Percentiles rank a stretch among this genome's conserved stretches.
Conservation (phyloP, 805 yeast genomes). For the Debaryomyces hansenii region DNA sequence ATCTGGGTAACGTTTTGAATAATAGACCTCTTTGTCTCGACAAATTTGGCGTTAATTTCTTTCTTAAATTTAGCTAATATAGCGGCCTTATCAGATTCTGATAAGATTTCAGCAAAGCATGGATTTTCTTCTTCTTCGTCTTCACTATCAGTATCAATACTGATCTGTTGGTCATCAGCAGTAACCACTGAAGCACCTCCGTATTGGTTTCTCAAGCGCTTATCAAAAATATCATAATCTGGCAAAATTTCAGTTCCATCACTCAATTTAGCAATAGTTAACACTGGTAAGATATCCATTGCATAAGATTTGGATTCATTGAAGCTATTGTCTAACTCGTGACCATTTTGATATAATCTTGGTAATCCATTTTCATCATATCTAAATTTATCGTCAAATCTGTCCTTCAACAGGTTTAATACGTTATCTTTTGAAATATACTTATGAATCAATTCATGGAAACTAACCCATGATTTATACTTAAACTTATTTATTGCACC, state of each 20-base stretch:
- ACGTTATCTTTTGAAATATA: slow-evolving; percentile 66
- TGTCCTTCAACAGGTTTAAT: slow-evolving; percentile 65
- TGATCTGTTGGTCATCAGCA: slow-evolving; percentile 19
- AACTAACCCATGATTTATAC: slow-evolving; percentile 62
- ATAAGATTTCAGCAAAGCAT: slow-evolving; percentile 57
- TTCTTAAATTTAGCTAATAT: slow-evolving; percentile 63
- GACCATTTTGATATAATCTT: slow-evolving; percentile 69
- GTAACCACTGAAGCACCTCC: slow-evolving; percentile 15
- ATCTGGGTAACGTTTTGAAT: slow-evolving; percentile 74
- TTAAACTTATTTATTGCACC: slow-evolving; percentile 45
- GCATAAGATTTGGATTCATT: slow-evolving; percentile 60
- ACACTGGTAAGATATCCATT: slow-evolving; percentile 55
- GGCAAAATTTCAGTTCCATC: slow-evolving; percentile 62
- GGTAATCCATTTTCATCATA: slow-evolving; percentile 85
- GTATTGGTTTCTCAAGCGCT: slow-evolving; percentile 18
- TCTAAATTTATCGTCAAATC: slow-evolving; percentile 79
- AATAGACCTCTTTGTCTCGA: slow-evolving; percentile 88
- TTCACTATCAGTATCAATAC: slow-evolving; percentile 17
- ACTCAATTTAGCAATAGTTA: slow-evolving; percentile 53
- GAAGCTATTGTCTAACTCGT: slow-evolving; percentile 70
- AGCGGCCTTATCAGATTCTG: slow-evolving; percentile 55
- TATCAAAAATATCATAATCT: slow-evolving; percentile 46
- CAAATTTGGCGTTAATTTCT: slow-evolving; percentile 73
- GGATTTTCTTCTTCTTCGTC: slow-evolving; percentile 29
- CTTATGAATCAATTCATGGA: slow-evolving; percentile 60